Percentiles rank a stretch among this genome's conserved stretches.
phyloP scores from a whole-genome alignment of 1,139 yeast species.

The Eremothecium coryli region DNA sequence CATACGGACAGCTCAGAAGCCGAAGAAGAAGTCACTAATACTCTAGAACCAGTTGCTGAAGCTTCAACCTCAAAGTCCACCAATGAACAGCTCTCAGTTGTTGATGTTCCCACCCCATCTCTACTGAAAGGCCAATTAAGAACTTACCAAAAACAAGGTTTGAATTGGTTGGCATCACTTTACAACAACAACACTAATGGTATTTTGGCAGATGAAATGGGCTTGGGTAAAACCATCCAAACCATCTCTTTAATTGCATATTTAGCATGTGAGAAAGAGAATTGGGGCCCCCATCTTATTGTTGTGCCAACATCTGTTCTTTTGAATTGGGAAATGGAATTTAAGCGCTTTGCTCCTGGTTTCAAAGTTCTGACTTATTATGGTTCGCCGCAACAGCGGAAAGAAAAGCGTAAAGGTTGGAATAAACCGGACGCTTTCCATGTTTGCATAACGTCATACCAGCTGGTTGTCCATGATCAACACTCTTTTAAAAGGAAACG shows the following conservation, averaged over 20 bases:
- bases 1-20: conserved; percentile 21
- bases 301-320: conserved; percentile 98
- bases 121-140: conserved; percentile 75
- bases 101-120: conserved; percentile 66
- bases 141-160: conserved; percentile 90
- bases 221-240: conserved; percentile 94
- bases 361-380: conserved; percentile 91
- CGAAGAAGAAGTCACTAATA: conserved; percentile 32
- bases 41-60: conserved; percentile 4
- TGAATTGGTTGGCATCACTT: conserved; percentile 93
- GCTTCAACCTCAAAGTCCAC: neutral
- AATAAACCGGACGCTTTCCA: conserved; percentile 93
- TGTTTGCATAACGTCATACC: conserved; percentile 94
- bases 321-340: conserved; percentile 99
- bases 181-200: conserved; percentile 93
- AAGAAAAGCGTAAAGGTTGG: conserved; percentile 96
- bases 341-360: conserved; percentile 97
- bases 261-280: conserved; percentile 84
- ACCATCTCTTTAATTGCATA: conserved; percentile 82
- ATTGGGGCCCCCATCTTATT: conserved; percentile 97
- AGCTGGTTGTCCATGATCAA: conserved; percentile 92
- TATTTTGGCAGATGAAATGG: conserved; percentile 98
- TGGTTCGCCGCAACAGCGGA: conserved; percentile 97
- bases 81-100: conserved; percentile 41
- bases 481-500: conserved; percentile 82